Percentiles rank a stretch among this genome's conserved stretches.
Conservation (phyloP, 2,329 filamentous ascomycete species). For the Pestalotiopsis sp. region DNA sequence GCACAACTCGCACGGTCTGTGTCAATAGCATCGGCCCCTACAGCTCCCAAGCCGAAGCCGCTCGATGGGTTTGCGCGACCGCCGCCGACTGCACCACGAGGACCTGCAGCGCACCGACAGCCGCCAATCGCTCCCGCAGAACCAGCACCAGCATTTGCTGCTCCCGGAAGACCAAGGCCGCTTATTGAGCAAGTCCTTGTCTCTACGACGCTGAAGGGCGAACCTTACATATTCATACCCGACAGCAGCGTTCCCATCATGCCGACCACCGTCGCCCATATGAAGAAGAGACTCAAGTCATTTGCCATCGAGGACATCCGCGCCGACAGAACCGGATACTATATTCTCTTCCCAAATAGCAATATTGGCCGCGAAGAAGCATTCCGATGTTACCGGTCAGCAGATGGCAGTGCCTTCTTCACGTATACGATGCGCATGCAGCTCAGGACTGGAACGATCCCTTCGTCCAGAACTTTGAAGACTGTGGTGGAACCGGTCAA, state of each 20-base stretch:
- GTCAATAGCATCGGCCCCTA: conserved; percentile 27
- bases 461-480: conserved; percentile 32
- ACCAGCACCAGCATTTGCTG: conserved; percentile 37
- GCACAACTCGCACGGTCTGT: conserved; percentile 25
- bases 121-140: conserved; percentile 30
- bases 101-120: conserved; percentile 65
- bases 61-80: conserved; percentile 58
- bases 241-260: conserved; percentile 86
- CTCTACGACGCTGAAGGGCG: conserved; percentile 69
- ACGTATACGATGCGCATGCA: conserved; percentile 93
- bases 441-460: conserved; percentile 54
- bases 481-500: conserved; percentile 25
- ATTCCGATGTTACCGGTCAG: conserved; percentile 76
- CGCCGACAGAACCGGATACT: conserved; percentile 86
- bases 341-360: conserved; percentile 84
- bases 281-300: conserved; percentile 85
- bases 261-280: conserved; percentile 80
- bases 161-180: conserved; percentile 47
- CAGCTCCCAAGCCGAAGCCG: conserved; percentile 32
- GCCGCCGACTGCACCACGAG: conserved; percentile 85
- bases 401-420: conserved; percentile 84
- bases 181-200: conserved; percentile 70
- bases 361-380: conserved; percentile 78
- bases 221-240: conserved; percentile 91
- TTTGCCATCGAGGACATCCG: conserved; percentile 82